Base-by-base conservation (phyloP, 106 monocot genomes). In the Dioscorea dumetorum region DNA sequence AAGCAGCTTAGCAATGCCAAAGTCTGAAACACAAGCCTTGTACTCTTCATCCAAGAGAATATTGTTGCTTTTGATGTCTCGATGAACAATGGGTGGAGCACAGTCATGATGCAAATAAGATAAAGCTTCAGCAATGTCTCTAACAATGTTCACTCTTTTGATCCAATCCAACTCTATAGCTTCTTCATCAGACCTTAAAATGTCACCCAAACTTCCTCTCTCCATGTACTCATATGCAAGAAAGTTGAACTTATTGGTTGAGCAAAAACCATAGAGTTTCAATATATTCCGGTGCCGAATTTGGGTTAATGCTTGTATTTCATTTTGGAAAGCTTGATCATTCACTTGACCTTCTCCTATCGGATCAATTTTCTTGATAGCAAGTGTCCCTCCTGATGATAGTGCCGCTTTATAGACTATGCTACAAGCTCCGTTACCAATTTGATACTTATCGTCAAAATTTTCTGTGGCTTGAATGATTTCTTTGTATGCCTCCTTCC, bases 221-320 rank as follows among this genome's bases (percentile, higher is more conserved):
- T 71, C 78, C 19, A 78, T 78, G 50, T 78, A 78, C 52, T 78
- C 71, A 58, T 72, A 72, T 18, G 72, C 22, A 20, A 74, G 66
- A 24, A 66, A 71, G 24, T 41, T 71, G 15, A 19, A 51, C 4
- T 21, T 19, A n/a, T 19, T 2, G 24, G 33, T 56, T 4, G 49
- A 50, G 68, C 78, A 78, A 23, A 67, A 78, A 10, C 78, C 78
- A 72, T 78, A 60, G 8, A 75, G 51, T 18, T 54, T 75, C 60
- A 75, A 28, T 28, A 28, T 28, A 28, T 28, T 28, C 3, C 28
- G 28, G 3, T 28, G 28, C 28, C 28, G 28, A 67, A 49, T 64
- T 72, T 53, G 17, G n/a, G 61, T 67, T 20, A 72, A 23, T 51
- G 64, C 49, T 53, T 22, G 56, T 24, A 79, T 68, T 16, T 73